A percentile compares a stretch with the other conserved stretches of the same genome.
phyloP scores from a whole-genome alignment of 2,329 filamentous ascomycete species.

The Claviceps arundinis region DNA sequence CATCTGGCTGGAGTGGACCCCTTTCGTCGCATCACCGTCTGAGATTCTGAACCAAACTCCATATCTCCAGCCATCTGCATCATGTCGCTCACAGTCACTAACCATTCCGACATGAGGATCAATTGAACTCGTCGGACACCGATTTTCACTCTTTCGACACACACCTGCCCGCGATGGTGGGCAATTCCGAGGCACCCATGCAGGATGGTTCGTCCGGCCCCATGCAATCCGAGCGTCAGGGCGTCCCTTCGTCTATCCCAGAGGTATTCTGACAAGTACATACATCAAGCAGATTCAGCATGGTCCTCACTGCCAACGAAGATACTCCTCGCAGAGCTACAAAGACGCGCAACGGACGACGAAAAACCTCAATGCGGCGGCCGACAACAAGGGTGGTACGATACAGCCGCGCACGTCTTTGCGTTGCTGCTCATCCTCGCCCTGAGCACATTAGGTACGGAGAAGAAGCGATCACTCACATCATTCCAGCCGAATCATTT shows the following conservation, averaged over 20 bases:
- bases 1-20: too few species aligned
- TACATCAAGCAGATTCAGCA: conserved; percentile 13
- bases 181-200: conserved; percentile 7
- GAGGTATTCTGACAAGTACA: not conserved
- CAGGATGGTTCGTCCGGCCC: conserved; percentile 4
- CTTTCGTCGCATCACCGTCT: too few species aligned
- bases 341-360: conserved; percentile 28
- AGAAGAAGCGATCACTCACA: not conserved
- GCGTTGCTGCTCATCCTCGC: conserved; percentile 53
- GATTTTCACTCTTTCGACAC: not conserved
- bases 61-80: too few species aligned
- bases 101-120: conserved; percentile 2
- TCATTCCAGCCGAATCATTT: too few species aligned
- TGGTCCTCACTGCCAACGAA: conserved; percentile 40
- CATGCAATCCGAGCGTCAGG: too few species aligned
- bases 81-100: too few species aligned
- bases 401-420: conserved; percentile 53
- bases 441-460: conserved; percentile 43
- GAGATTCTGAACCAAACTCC: too few species aligned
- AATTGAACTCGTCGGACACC: not conserved
- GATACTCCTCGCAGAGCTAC: conserved; percentile 38
- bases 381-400: conserved; percentile 42
- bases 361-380: conserved; percentile 39
- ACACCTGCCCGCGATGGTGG: conserved; percentile 8
- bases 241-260: too few species aligned